A percentile compares a stretch with the other conserved stretches of the same genome.
phyloP scores from a whole-genome alignment of 768 basidiomycete genomes.

The Trametes coccinea region DNA sequence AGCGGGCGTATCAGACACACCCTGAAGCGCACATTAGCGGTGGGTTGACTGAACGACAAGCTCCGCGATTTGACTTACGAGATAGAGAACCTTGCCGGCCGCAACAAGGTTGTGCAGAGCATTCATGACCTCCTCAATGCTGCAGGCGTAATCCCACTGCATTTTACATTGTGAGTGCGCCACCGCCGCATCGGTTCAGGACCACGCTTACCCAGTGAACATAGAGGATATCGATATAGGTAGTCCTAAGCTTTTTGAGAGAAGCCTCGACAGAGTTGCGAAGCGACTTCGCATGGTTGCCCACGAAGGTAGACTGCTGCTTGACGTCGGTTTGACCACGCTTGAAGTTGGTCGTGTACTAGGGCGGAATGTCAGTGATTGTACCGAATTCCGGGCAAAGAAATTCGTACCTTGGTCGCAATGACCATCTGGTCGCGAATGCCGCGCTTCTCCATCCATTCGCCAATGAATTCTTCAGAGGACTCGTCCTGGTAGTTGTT shows the following conservation, averaged over 20 bases:
- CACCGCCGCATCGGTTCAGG: no score
- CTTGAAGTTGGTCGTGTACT: conserved; percentile 35
- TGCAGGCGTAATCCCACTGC: conserved; percentile 39
- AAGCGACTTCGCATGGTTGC: conserved; percentile 42
- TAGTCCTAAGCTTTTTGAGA: conserved; percentile 53
- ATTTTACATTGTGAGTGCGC: no score
- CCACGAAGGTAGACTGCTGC: conserved; percentile 42
- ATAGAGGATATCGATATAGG: conserved; percentile 61
- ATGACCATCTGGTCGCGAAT: conserved; percentile 41
- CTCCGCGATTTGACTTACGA: conserved; percentile 26
- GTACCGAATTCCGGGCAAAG: no score
- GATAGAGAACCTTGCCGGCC: conserved; percentile 44
- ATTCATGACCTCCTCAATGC: conserved; percentile 43
- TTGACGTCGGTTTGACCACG: conserved; percentile 20
- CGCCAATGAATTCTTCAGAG: conserved; percentile 42
- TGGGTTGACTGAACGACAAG: background rate
- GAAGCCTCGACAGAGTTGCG: conserved; percentile 36
- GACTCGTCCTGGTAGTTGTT: conserved; percentile 37
- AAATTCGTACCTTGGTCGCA: conserved; percentile 29
- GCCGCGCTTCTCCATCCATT: conserved; percentile 40
- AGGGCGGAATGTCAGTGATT: background rate
- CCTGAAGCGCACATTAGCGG: conserved; percentile 1
- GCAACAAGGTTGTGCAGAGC: conserved; percentile 42
- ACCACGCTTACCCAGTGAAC: conserved; percentile 39
- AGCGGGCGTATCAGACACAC: conserved; percentile 36